Evolutionary conservation across 768 basidiomycete species (phyloP), one percentile per base, ranked within the genome.

Genomic region (Trametes sanguinea): DNA sequence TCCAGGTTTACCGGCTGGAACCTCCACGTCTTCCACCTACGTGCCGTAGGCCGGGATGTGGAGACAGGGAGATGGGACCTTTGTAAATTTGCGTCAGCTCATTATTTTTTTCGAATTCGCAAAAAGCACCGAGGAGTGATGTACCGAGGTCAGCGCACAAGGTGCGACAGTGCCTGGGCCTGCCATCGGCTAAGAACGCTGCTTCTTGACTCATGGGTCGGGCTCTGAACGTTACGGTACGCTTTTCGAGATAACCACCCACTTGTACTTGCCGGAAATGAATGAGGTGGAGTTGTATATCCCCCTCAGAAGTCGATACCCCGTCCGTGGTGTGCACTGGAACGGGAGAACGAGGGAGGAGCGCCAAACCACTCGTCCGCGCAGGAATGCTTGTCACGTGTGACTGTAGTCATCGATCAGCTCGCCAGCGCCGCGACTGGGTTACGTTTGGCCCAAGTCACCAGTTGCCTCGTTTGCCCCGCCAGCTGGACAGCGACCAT

Each of bases 111-210:
- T 11, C 22, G 14, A 4, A 22, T 43, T 17, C 37, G n/a, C n/a
- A 52, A 59, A 51, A 59, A 44, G 57, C 30, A 43, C 50, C 57
- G 57, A 59, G 42, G n/a, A 29, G 43, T 52, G 57, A 52, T 48
- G 51, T 51, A 51, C 57, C 57, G 51, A 37, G 27, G 16, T 22
- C 35, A 47, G 57, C 50, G 57, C 57, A 45, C 50, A 52, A 51
- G 57, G 57, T 52, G 51, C 57, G 42, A 40, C 48, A 59, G 57
- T 59, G 57, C 57, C 57, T 59, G 57, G 51, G 42, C 57, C 57
- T 59, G 42, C 22, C 22, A 22, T 44, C 48, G 57, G 39, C 42
- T 51, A 48, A 59, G 44, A 52, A 5, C 30, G 30, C 32, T 51
- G 43, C 33, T 16, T 32, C 39, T 40, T 11, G 47, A 39, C 30